phyloP scores from a whole-genome alignment of 768 basidiomycete genomes.

The Suillus clintonianus region DNA sequence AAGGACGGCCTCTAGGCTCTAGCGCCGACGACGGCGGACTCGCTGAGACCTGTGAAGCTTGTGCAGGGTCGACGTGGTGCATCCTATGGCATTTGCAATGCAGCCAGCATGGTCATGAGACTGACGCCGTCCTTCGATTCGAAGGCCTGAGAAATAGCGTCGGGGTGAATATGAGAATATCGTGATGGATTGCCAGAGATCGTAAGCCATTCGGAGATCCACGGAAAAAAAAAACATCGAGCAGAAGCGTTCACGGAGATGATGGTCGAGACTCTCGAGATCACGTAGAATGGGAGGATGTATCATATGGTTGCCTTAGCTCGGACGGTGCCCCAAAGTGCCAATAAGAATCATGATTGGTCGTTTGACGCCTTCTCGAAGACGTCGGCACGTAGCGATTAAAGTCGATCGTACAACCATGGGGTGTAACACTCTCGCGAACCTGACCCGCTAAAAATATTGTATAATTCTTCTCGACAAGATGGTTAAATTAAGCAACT shows the following conservation, averaged over 20 bases:
- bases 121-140: background rate
- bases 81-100: background rate
- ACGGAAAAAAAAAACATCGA: background rate
- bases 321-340: background rate
- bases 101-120: background rate
- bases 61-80: background rate
- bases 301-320: background rate
- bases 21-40: background rate
- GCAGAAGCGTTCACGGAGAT: background rate
- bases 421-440: slow-evolving; percentile 29
- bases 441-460: background rate
- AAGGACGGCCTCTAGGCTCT: background rate
- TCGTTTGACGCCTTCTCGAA: slow-evolving; percentile 48
- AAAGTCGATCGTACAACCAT: slow-evolving; percentile 62
- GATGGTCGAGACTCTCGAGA: background rate
- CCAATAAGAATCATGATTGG: slow-evolving; percentile 71
- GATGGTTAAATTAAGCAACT: background rate
- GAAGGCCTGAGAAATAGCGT: background rate
- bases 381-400: slow-evolving; percentile 38
- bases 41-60: background rate
- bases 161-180: background rate
- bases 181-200: background rate
- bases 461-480: background rate
- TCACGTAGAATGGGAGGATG: background rate
- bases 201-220: background rate